Base-by-base conservation (phyloP, 176 grass and related monocot species). In the Cymbopogon citratus region DNA sequence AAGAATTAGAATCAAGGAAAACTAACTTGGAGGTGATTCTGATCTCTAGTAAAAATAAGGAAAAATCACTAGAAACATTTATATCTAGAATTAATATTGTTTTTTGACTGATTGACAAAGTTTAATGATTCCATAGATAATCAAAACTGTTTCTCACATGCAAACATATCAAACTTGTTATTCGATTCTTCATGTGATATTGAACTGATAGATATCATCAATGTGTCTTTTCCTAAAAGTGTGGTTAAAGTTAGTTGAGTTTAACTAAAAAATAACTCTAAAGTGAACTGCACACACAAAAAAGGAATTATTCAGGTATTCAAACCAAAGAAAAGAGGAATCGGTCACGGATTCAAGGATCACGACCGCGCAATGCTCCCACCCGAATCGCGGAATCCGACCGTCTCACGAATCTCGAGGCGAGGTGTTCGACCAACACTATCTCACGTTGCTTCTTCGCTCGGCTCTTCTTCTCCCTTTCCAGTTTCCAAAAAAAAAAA, bases 321-420 rank as follows among this genome's bases (percentile, higher is more conserved):
- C 15, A 51, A 51, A 51, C 5, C 48, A 51, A 51, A 52, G 16
- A 52, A 49, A 49, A 49, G 5, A 49, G 46, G 14, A 4, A 46
- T 48, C 45, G 14, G 15, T 52, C 48, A 52, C 48, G 48, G 48
- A 52, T 52, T 19, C 16, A 10, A 67, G 44, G 12, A 68, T 18
- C 66, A 69, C 34, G 10, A 40, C 41, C 36, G 66, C n/a, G 19
- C 18, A 16, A 26, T 3, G 9, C 12, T 19, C 68, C 61, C 24
- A 41, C 57, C 73, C 45, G 52, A 57, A 57, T 57, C 56, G 0
- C 56, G 2, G 8, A 23, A 57, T 57, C 56, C n/a, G 63, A 24
- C 54, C 46, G 66, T 29, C 12, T 7, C 66, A 63, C 66, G 54
- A 79, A 85, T 85, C 66, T 64, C 12, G 12, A 54, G 31, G 67